Percentiles rank a stretch among this genome's conserved stretches.
Conservation (phyloP, 495 filamentous ascomycete genomes). For the Xylaria sp. region DNA sequence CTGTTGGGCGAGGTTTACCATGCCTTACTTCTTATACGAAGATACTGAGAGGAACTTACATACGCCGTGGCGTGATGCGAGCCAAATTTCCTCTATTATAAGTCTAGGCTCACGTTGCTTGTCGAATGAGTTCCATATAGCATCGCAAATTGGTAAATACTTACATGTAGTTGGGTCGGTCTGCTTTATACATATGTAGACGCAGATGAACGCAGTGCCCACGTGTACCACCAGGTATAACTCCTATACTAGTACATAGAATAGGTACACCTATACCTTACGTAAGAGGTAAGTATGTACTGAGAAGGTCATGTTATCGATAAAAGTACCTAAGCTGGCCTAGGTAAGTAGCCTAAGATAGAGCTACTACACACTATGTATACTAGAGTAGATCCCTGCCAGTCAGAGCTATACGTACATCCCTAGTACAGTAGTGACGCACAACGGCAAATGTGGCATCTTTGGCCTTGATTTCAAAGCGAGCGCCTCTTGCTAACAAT, state of each 20-base stretch:
- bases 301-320: no score
- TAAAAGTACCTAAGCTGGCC: not conserved
- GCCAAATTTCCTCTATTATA: no score
- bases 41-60: not conserved
- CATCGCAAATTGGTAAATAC: not conserved
- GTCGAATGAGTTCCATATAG: not conserved
- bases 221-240: no score
- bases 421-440: slow-evolving; percentile 18
- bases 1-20: not conserved
- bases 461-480: slow-evolving; percentile 39
- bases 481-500: slow-evolving; percentile 11
- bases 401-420: slow-evolving; percentile 9
- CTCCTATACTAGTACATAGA: no score
- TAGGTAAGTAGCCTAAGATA: not conserved
- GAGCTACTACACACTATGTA: no score
- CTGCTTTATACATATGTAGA: no score
- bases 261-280: no score
- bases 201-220: no score
- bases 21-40: not conserved
- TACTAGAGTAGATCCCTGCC: slow-evolving; percentile 23
- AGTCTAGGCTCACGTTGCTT: no score
- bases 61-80: not conserved
- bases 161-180: no score
- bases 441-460: slow-evolving; percentile 36
- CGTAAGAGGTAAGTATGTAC: no score